phyloP scores from a whole-genome alignment of 2,329 filamentous ascomycete genomes.

The Cladosporium sp. region DNA sequence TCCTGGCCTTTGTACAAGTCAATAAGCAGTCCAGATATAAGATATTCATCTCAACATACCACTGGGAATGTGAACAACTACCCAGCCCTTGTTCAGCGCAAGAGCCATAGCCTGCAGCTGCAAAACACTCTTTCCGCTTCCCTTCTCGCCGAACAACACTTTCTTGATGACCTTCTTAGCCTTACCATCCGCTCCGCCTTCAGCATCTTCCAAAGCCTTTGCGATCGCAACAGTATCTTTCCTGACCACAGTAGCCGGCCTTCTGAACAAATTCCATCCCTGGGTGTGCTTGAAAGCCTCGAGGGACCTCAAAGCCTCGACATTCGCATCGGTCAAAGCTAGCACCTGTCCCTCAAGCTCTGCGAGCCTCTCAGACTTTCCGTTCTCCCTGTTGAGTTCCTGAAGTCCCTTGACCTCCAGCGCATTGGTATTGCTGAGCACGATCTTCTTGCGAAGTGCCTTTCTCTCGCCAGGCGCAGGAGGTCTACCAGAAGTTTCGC shows the following conservation, averaged over 20 bases:
- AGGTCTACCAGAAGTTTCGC: slow-evolving; percentile 23
- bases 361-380: slow-evolving; percentile 29
- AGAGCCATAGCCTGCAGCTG: slow-evolving; percentile 79
- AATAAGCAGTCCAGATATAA: background rate
- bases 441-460: slow-evolving; percentile 79
- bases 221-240: slow-evolving; percentile 71
- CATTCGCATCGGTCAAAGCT: slow-evolving; percentile 61
- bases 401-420: slow-evolving; percentile 67
- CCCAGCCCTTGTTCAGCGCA: slow-evolving; percentile 77
- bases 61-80: slow-evolving; percentile 86
- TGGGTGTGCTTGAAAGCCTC: slow-evolving; percentile 91
- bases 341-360: slow-evolving; percentile 62
- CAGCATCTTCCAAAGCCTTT: slow-evolving; percentile 37
- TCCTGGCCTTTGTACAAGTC: slow-evolving; percentile 63
- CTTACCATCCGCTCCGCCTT: slow-evolving; percentile 29
- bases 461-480: slow-evolving; percentile 71
- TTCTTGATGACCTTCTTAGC: slow-evolving; percentile 55
- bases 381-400: slow-evolving; percentile 54
- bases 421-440: slow-evolving; percentile 92
- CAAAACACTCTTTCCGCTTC: slow-evolving; percentile 82
- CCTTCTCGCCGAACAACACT: slow-evolving; percentile 68
- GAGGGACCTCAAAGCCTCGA: slow-evolving; percentile 76
- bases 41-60: slow-evolving; percentile 49
- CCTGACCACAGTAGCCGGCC: slow-evolving; percentile 73
- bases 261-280: slow-evolving; percentile 80